Percentiles rank a stretch among this genome's conserved stretches.
phyloP scores from a whole-genome alignment of 495 filamentous ascomycete species.

The Pyrenopolyporus hunteri region DNA sequence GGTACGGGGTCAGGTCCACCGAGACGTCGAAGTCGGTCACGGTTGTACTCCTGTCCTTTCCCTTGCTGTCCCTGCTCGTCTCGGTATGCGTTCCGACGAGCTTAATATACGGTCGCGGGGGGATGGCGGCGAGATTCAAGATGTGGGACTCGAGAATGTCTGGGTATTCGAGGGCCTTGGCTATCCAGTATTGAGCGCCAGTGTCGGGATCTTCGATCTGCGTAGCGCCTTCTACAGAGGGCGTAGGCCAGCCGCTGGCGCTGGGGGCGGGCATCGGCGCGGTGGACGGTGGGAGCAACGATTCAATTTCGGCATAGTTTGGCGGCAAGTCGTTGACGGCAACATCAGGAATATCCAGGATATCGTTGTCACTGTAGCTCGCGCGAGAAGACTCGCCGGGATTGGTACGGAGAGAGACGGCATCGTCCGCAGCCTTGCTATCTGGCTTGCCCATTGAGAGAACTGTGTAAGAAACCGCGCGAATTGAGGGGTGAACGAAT shows the following conservation, averaged over 20 bases:
- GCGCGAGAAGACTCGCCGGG: conserved; percentile 29
- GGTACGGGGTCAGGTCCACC: conserved; percentile 57
- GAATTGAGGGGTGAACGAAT: background rate
- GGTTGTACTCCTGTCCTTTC: conserved; percentile 86
- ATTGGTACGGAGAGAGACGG: conserved; percentile 36
- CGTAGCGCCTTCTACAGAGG: conserved; percentile 18
- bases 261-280: background rate
- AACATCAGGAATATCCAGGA: conserved; percentile 30
- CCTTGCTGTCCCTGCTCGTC: conserved; percentile 48
- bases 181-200: conserved; percentile 46
- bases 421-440: conserved; percentile 15
- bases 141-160: conserved; percentile 51
- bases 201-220: conserved; percentile 35
- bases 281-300: conserved; percentile 18
- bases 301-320: conserved; percentile 34
- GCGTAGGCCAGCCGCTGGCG: background rate
- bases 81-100: conserved; percentile 59
- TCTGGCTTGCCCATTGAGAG: conserved; percentile 21
- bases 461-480: background rate
- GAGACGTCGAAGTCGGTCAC: conserved; percentile 76
- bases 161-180: conserved; percentile 51
- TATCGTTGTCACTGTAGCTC: conserved; percentile 22
- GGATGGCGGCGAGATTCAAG: conserved; percentile 45
- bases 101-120: conserved; percentile 54
- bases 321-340: conserved; percentile 38